Percentiles rank a stretch among this genome's conserved stretches.
phyloP scores from a whole-genome alignment of 179 eudicot species.

The Spinacia oleracea region DNA sequence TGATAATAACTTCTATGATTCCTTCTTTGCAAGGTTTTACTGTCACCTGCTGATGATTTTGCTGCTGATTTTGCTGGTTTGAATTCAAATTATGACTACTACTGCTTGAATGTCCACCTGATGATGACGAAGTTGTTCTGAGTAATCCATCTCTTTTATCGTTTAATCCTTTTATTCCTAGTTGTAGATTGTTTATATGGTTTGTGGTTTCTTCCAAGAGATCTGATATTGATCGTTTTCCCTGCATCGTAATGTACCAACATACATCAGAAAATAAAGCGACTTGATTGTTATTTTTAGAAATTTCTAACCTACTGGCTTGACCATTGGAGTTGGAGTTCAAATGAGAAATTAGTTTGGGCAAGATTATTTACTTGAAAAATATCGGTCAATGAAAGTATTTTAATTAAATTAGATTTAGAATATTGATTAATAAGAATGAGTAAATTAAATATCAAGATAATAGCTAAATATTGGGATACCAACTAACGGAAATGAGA shows the following conservation, averaged over 20 bases:
- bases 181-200: conserved; percentile 22
- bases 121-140: not conserved
- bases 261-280: not conserved
- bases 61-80: not conserved
- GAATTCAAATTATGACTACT: not conserved
- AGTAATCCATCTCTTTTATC: conserved; percentile 7
- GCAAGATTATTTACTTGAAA: no score
- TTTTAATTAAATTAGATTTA: no score
- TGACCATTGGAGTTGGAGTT: no score
- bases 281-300: no score
- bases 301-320: no score
- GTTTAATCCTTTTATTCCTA: conserved; percentile 5
- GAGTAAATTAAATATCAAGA: no score
- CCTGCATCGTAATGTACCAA: not conserved
- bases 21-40: conserved; percentile 18
- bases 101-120: not conserved
- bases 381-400: no score
- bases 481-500: no score
- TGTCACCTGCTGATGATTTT: not conserved
- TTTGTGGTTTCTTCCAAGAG: conserved; percentile 26
- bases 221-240: conserved; percentile 23
- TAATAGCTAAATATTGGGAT: no score
- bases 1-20: conserved; percentile 13
- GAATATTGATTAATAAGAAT: no score
- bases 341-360: no score